Evolutionary conservation across 1,139 yeast genomes (phyloP).

Genomic region (Taphrina pruni): DNA sequence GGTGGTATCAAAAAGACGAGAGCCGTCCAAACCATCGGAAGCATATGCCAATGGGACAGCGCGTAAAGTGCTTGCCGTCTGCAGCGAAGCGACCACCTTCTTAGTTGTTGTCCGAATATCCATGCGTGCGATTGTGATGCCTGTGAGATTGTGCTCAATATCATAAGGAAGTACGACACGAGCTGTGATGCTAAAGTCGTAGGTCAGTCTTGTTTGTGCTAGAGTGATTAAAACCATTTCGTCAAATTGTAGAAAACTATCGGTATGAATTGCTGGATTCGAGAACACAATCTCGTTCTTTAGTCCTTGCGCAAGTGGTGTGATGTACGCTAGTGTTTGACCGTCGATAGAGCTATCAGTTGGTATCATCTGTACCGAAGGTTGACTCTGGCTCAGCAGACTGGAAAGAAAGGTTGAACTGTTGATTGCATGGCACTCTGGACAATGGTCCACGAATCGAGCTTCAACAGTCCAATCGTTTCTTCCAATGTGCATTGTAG

Average conservation of each 20-base stretch:
- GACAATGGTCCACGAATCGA: background rate
- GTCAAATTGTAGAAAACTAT: background rate
- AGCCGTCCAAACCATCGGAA: conserved; percentile 14
- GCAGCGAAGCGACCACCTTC: background rate
- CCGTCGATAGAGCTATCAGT: conserved; percentile 7
- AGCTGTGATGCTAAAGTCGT: conserved; percentile 13
- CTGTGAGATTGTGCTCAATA: conserved; percentile 8
- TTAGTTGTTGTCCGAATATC: background rate
- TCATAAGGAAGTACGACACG: conserved; percentile 2
- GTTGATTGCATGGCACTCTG: background rate
- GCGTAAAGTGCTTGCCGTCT: background rate
- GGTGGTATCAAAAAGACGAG: conserved; percentile 9
- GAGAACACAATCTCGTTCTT: background rate
- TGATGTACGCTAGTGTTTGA: conserved; percentile 1
- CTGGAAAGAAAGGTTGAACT: conserved; percentile 1
- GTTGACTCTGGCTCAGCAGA: background rate
- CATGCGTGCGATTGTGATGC: background rate
- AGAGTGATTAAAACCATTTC: conserved; percentile 3
- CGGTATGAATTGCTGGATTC: background rate
- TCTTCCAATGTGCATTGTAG: background rate
- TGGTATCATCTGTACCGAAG: background rate
- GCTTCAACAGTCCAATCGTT: conserved; percentile 13
- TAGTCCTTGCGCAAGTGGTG: conserved; percentile 17
- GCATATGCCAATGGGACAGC: background rate
- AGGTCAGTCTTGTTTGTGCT: background rate